A percentile compares a stretch with the other conserved stretches of the same genome.
These are phyloP conservation scores for Sanghuangporus sanghuang DNA, from an alignment of 1,284 basidiomycete species.

Conservation along the genomic window DNA sequence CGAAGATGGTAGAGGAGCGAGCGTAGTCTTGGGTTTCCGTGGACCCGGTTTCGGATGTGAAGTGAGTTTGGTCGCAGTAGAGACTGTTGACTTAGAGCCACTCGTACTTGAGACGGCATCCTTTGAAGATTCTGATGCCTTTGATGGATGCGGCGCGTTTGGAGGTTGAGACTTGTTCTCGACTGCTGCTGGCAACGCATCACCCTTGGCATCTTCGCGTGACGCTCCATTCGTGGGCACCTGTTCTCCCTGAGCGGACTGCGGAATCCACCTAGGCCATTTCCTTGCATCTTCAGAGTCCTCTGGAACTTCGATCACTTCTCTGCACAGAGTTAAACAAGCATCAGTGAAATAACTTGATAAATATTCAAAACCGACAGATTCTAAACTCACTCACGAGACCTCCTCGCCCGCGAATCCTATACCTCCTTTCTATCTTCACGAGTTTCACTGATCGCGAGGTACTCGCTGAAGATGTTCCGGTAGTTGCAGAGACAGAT, in stretches of 20 bases:
- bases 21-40: slow-evolving; percentile 53
- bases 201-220: background rate
- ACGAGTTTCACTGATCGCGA: slow-evolving; percentile 35
- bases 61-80: slow-evolving; percentile 3
- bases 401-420: slow-evolving; percentile 73
- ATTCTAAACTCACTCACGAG: slow-evolving; percentile 40
- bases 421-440: slow-evolving; percentile 61
- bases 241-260: background rate
- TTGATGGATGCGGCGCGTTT: slow-evolving; percentile 11
- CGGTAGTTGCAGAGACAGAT: slow-evolving; percentile 30
- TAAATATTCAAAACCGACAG: background rate
- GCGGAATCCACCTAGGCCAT: slow-evolving; percentile 55
- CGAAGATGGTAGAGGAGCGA: slow-evolving; percentile 43
- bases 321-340: slow-evolving; percentile 35
- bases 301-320: slow-evolving; percentile 65
- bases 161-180: too few relatives aligned
- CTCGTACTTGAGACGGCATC: slow-evolving; percentile 14
- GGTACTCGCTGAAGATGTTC: slow-evolving; percentile 17
- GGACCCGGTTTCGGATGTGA: slow-evolving; percentile 45
- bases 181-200: background rate
- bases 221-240: background rate
- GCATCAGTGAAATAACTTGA: slow-evolving; percentile 20
- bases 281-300: slow-evolving; percentile 67
- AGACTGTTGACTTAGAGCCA: slow-evolving; percentile 8
- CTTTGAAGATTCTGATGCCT: slow-evolving; percentile 7